Evolutionary conservation across 208 protist genomes (phyloP).

Genomic region (Leishmania turanica): DNA sequence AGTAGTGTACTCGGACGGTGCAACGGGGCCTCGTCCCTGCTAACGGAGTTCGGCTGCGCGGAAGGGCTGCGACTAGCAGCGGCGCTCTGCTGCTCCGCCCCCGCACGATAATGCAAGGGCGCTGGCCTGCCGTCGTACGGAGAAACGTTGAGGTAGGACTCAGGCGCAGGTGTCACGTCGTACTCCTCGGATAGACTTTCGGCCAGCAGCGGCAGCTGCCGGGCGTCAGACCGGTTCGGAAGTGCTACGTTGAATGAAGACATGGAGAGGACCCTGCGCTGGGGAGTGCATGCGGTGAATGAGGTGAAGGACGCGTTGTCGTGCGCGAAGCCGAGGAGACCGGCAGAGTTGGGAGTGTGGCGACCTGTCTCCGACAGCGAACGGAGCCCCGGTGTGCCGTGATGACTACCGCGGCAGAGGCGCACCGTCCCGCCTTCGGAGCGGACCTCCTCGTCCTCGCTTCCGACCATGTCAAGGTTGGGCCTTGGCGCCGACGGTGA

Average conservation of each 20-base stretch:
- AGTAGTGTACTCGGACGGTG: not conserved
- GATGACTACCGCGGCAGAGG: not conserved
- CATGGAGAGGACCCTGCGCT: constrained; percentile 33
- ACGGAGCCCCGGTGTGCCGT: not conserved
- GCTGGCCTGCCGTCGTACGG: not conserved
- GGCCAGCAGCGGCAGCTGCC: constrained; percentile 5
- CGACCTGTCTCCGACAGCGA: not conserved
- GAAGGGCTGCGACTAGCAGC: not conserved
- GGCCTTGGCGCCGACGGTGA: constrained; percentile 7
- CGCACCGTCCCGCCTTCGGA: not conserved
- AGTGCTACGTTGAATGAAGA: constrained; percentile 13
- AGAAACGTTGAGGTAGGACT: not conserved
- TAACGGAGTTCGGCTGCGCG: not conserved
- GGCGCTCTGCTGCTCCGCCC: no score
- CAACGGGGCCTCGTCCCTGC: not conserved
- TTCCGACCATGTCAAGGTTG: constrained; percentile 13
- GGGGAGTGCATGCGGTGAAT: constrained; percentile 25
- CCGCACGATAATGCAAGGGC: no score
- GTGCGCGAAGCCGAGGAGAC: not conserved
- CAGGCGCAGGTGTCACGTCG: not conserved
- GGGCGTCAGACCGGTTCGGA: constrained; percentile 14
- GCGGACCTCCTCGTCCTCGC: constrained; percentile 2
- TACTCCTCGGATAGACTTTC: not conserved
- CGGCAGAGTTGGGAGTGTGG: constrained; percentile 1
- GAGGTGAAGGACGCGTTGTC: constrained; percentile 27